These are phyloP conservation scores for Coprinellus aureogranulatus DNA, from an alignment of 768 basidiomycete species.

Conservation along the genomic window DNA sequence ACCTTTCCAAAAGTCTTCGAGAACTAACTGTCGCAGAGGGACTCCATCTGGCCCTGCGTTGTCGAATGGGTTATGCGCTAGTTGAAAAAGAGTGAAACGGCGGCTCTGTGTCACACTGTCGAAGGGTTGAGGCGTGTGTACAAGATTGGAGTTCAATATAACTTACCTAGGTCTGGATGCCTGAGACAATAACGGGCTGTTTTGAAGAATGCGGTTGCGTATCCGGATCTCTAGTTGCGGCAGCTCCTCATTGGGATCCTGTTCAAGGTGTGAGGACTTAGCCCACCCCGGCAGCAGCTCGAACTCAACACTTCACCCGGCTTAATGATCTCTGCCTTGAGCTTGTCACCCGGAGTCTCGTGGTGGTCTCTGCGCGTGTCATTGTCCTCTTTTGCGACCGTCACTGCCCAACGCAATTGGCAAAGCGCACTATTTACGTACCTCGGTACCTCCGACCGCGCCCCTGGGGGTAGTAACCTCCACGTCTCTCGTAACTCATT, in stretches of 20 bases:
- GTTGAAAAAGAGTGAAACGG: slow-evolving; percentile 76
- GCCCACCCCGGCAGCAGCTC: not conserved
- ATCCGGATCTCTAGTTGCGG: slow-evolving; percentile 65
- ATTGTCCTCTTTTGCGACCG: slow-evolving; percentile 59
- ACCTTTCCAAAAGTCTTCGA: slow-evolving; percentile 91
- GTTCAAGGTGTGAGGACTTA: not conserved
- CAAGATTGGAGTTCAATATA: not conserved
- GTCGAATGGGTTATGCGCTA: slow-evolving; percentile 53
- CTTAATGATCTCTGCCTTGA: slow-evolving; percentile 65
- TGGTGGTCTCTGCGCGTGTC: slow-evolving; percentile 61
- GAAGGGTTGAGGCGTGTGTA: slow-evolving; percentile 9
- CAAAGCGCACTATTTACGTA: slow-evolving; percentile 11
- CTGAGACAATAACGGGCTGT: slow-evolving; percentile 65
- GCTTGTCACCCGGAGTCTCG: slow-evolving; percentile 72
- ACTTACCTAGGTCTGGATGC: slow-evolving; percentile 71
- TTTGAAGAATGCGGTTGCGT: slow-evolving; percentile 53
- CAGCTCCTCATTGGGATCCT: slow-evolving; percentile 74
- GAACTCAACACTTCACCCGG: slow-evolving; percentile 76
- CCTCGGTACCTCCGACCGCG: slow-evolving; percentile 19
- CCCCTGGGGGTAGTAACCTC: not conserved
- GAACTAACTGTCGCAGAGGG: slow-evolving; percentile 63
- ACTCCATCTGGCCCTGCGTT: slow-evolving; percentile 38
- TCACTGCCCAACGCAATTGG: slow-evolving; percentile 14
- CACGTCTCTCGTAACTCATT: slow-evolving; percentile 1
- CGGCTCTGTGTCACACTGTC: slow-evolving; percentile 83